These are phyloP conservation scores for Thamnidium elegans DNA, from an alignment of 192 early-diverging fungal species.

Conservation along the genomic window DNA sequence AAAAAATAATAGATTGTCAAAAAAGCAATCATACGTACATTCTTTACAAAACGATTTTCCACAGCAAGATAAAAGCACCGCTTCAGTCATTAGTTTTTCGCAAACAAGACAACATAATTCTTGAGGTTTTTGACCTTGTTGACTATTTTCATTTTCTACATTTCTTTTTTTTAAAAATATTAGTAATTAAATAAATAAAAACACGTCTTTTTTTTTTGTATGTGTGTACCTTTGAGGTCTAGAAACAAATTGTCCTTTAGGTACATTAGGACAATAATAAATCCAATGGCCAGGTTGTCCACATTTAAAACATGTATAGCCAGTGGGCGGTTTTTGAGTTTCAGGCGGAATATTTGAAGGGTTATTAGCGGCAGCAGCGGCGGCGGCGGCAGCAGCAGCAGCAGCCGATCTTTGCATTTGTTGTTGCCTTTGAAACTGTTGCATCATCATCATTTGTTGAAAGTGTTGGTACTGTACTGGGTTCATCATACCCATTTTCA, in stretches of 20 bases:
- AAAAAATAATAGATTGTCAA: not conserved
- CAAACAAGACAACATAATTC: slow-evolving; percentile 80
- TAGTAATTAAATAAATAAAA: not conserved
- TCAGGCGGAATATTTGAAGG: slow-evolving; percentile 47
- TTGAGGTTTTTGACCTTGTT: slow-evolving; percentile 58
- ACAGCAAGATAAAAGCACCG: slow-evolving; percentile 82
- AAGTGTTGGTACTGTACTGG: slow-evolving; percentile 28
- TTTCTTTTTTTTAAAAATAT: not conserved
- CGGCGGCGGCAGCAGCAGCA: slow-evolving; percentile 10
- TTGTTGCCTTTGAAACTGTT: slow-evolving; percentile 27
- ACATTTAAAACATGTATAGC: slow-evolving; percentile 34
- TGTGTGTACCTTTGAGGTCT: slow-evolving; percentile 3
- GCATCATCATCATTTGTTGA: slow-evolving; percentile 25
- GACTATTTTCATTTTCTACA: not conserved
- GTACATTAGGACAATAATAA: slow-evolving; percentile 42
- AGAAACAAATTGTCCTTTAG: slow-evolving; percentile 31
- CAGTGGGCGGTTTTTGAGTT: slow-evolving; percentile 61
- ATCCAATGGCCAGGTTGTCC: slow-evolving; percentile 42
- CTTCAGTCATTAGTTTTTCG: slow-evolving; percentile 71
- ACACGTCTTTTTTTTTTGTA: not conserved
- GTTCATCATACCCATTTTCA: slow-evolving; percentile 26
- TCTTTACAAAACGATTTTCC: slow-evolving; percentile 86
- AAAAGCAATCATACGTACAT: slow-evolving; percentile 54
- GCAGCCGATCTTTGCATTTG: slow-evolving; percentile 24
- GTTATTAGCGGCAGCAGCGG: not conserved